Evolutionary conservation across 169 alveolate species (phyloP).

Genomic region (Plasmodium gaboni): DNA sequence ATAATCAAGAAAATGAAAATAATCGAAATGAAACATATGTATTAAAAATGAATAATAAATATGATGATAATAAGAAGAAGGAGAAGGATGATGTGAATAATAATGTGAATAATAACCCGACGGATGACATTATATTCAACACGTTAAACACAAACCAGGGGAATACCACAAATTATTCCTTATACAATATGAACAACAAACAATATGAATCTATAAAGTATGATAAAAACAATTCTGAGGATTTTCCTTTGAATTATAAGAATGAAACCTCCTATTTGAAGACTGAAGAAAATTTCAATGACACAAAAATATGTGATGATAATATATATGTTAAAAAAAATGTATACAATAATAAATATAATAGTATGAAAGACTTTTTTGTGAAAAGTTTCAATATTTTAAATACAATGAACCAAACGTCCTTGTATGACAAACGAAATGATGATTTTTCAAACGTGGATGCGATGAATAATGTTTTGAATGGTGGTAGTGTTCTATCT

Average conservation of each 20-base stretch:
- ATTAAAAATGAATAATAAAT: slow-evolving; percentile 18
- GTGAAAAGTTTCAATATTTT: slow-evolving; percentile 36
- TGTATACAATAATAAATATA: slow-evolving; percentile 24
- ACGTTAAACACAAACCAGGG: no score
- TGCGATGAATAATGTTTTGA: neutral
- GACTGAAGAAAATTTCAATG: no score
- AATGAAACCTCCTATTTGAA: no score
- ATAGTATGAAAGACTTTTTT: slow-evolving; percentile 23
- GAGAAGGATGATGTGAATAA: slow-evolving; percentile 23
- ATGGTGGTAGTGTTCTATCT: neutral
- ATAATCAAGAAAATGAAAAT: no score
- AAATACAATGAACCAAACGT: slow-evolving; percentile 68
- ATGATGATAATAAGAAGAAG: slow-evolving; percentile 30
- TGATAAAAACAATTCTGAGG: no score
- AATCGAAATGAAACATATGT: no score
- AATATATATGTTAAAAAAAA: slow-evolving; percentile 57
- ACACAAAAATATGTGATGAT: neutral
- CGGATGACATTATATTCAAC: neutral
- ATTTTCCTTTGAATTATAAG: no score
- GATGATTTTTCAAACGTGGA: neutral
- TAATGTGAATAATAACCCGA: neutral
- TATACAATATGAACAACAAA: no score
- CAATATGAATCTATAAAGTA: no score
- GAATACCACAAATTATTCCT: no score
- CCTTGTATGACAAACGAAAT: slow-evolving; percentile 23